A percentile compares a stretch with the other conserved stretches of the same genome.
phyloP scores from a whole-genome alignment of 2,329 filamentous ascomycete genomes.

The Amylocarpus encephaloides region DNA sequence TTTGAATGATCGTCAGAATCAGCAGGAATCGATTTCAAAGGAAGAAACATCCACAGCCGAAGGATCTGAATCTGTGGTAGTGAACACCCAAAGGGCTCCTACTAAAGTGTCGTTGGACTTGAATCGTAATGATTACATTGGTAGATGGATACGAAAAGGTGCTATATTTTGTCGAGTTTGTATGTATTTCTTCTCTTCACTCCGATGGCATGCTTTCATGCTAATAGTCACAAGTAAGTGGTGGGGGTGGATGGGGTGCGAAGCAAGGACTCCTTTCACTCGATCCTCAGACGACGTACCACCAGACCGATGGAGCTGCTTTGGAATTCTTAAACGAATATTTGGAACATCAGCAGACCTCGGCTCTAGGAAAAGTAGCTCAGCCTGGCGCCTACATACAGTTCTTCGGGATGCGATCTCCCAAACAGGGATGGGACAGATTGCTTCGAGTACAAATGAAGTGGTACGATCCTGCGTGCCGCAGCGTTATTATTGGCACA shows the following conservation, averaged over 20 bases:
- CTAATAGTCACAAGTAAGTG: constrained; percentile 52
- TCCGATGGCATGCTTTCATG: neutral
- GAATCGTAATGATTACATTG: constrained; percentile 11
- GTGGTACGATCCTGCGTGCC: constrained; percentile 5
- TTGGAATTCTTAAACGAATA: constrained; percentile 40
- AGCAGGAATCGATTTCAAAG: neutral
- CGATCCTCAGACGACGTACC: constrained; percentile 59
- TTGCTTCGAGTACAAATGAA: constrained; percentile 1
- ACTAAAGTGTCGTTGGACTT: too few relatives aligned
- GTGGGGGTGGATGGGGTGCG: constrained; percentile 77
- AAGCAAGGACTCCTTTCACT: constrained; percentile 75
- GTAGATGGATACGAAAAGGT: constrained; percentile 17
- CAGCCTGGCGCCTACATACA: constrained; percentile 59
- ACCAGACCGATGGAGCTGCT: constrained; percentile 43
- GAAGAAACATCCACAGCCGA: neutral
- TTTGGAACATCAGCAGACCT: constrained; percentile 29
- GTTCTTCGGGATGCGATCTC: constrained; percentile 47
- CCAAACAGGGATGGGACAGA: neutral
- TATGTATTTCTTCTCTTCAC: constrained; percentile 17
- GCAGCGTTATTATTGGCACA: constrained; percentile 23
- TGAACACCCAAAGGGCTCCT: too few relatives aligned
- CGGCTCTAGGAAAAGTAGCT: constrained; percentile 48
- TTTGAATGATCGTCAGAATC: too few relatives aligned
- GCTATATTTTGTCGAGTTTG: constrained; percentile 28
- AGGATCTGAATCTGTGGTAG: too few relatives aligned